These are phyloP conservation scores for Penicillium sclerotigenum DNA, from an alignment of 2,329 filamentous ascomycete species.

Conservation along the genomic window DNA sequence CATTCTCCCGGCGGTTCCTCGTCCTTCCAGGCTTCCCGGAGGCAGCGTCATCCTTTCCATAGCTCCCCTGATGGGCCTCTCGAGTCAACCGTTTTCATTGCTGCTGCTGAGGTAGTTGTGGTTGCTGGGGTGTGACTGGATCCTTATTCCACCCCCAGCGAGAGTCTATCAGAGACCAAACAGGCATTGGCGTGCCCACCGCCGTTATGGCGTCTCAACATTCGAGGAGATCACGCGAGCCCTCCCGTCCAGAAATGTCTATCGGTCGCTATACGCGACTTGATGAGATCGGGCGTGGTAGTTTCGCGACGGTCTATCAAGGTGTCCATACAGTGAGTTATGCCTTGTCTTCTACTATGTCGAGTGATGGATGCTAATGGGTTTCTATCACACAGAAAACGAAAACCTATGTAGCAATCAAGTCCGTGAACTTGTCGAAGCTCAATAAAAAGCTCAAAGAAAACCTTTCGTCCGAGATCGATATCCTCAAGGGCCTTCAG, in stretches of 20 bases:
- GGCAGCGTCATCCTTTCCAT: conserved; percentile 12
- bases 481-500: conserved; percentile 87
- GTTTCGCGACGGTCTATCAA: conserved; percentile 93
- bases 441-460: conserved; percentile 95
- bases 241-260: conserved; percentile 35
- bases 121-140: conserved; percentile 28
- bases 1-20: conserved; percentile 16
- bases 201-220: conserved; percentile 46
- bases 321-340: conserved; percentile 74
- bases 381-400: conserved; percentile 57
- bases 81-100: conserved; percentile 21
- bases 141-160: conserved; percentile 4
- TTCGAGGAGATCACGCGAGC: conserved; percentile 41
- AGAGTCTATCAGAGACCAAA: conserved; percentile 15
- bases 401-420: conserved; percentile 85
- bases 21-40: conserved; percentile 14
- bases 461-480: conserved; percentile 91
- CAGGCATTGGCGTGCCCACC: conserved; percentile 17
- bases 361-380: conserved; percentile 12
- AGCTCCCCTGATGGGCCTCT: conserved; percentile 36
- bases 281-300: conserved; percentile 92
- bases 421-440: conserved; percentile 86
- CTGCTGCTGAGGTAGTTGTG: conserved; percentile 38
- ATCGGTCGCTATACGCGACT: conserved; percentile 79
- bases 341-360: background rate